Evolutionary conservation across 148 eudicot species (phyloP).

Genomic region (Rhododendron ovatum): DNA sequence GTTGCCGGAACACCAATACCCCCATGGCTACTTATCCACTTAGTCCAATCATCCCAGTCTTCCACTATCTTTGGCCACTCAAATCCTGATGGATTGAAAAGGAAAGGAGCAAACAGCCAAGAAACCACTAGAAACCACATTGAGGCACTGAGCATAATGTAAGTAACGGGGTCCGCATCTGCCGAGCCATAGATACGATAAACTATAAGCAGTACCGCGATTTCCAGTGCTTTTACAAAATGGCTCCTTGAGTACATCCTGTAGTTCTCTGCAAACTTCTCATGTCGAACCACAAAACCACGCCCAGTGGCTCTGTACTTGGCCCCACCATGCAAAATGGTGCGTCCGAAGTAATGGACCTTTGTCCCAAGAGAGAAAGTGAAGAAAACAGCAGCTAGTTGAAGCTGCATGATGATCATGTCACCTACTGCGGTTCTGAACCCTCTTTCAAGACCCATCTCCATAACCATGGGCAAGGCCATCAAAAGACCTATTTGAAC

Average conservation of each 20-base stretch:
- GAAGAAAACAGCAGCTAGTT: constrained; percentile 25
- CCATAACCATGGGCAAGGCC: constrained; percentile 54
- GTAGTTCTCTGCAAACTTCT: constrained; percentile 34
- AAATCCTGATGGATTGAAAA: constrained; percentile 24
- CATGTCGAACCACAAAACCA: constrained; percentile 27
- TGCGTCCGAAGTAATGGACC: constrained; percentile 23
- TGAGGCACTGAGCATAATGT: constrained; percentile 12
- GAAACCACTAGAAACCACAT: constrained; percentile 24
- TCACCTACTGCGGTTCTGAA: constrained; percentile 22
- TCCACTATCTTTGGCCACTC: constrained; percentile 28
- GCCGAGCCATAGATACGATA: constrained; percentile 17
- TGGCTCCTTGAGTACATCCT: constrained; percentile 29
- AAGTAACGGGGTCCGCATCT: constrained; percentile 13
- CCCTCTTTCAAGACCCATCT: constrained; percentile 26
- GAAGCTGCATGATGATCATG: constrained; percentile 22
- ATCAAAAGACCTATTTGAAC: constrained; percentile 47
- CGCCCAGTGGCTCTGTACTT: constrained; percentile 24
- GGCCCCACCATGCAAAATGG: constrained; percentile 41
- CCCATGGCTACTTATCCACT: constrained; percentile 23
- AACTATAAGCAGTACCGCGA: constrained; percentile 17
- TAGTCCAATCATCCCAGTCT: constrained; percentile 27
- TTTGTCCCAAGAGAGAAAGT: constrained; percentile 38
- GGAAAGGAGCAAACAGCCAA: constrained; percentile 43
- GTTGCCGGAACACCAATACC: constrained; percentile 24
- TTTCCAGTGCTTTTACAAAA: constrained; percentile 22